Percentiles rank a stretch among this genome's conserved stretches.
Evolutionary conservation across 208 protist species (phyloP).

Genomic region (Trypanosoma lewisi): DNA sequence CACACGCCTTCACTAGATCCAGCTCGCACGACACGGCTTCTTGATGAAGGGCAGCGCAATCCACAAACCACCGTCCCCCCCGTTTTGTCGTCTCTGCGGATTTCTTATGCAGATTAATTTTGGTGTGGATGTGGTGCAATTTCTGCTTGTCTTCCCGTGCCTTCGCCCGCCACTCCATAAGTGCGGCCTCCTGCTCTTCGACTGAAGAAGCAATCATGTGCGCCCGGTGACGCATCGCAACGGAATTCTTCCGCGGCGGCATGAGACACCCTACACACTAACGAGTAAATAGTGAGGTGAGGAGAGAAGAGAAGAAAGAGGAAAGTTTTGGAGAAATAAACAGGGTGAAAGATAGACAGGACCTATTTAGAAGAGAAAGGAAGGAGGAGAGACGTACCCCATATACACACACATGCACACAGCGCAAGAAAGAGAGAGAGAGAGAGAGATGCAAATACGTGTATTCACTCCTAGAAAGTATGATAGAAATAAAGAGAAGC

Average conservation of each 20-base stretch:
- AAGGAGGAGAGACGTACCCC: neutral
- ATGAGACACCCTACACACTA: constrained; percentile 38
- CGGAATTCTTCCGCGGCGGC: constrained; percentile 19
- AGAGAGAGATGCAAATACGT: neutral
- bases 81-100: constrained; percentile 6
- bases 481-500: neutral
- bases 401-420: neutral
- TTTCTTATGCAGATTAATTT: constrained; percentile 41
- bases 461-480: constrained; percentile 5
- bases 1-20: constrained; percentile 31
- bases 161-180: constrained; percentile 48
- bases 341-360: no score
- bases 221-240: constrained; percentile 11
- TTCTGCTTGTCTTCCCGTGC: constrained; percentile 23
- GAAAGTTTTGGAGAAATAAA: no score
- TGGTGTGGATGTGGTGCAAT: constrained; percentile 25
- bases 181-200: constrained; percentile 30
- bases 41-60: constrained; percentile 8
- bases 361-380: neutral
- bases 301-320: neutral
- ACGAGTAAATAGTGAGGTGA: constrained; percentile 15
- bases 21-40: constrained; percentile 33
- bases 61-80: constrained; percentile 16
- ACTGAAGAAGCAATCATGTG: constrained; percentile 32
- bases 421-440: neutral